phyloP scores from a whole-genome alignment of 176 grass and related monocot species.

The Rhynchospora tenuis region DNA sequence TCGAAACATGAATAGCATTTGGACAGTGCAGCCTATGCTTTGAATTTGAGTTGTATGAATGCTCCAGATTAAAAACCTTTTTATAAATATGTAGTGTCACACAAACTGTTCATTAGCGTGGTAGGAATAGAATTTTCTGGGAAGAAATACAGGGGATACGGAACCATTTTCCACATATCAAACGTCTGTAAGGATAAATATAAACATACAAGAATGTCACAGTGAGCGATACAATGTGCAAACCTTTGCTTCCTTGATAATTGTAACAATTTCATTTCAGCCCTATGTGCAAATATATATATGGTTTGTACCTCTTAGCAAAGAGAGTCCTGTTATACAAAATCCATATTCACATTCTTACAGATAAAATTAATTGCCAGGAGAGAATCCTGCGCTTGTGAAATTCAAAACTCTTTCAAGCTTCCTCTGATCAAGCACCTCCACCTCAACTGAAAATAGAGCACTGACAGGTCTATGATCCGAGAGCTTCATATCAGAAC shows the following conservation, averaged over 20 bases:
- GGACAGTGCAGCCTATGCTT: too few species aligned
- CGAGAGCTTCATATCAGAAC: conserved; percentile 40
- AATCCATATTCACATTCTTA: background rate
- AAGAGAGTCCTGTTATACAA: background rate
- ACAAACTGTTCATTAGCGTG: too few species aligned
- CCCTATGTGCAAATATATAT: background rate
- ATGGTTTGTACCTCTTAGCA: background rate
- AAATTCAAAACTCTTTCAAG: conserved; percentile 51
- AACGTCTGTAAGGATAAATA: background rate
- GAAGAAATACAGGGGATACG: background rate
- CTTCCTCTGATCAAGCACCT: conserved; percentile 50
- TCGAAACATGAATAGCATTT: too few species aligned
- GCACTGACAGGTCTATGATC: conserved; percentile 56
- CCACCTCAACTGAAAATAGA: conserved; percentile 44
- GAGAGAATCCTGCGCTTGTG: conserved; percentile 23
- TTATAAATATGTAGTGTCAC: background rate
- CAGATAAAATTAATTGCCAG: background rate
- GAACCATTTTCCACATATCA: background rate
- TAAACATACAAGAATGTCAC: background rate
- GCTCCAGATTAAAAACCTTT: background rate
- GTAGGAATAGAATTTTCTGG: too few species aligned
- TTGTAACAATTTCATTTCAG: background rate
- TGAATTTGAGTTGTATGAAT: too few species aligned
- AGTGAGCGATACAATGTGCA: background rate
- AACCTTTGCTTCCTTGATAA: background rate